phyloP scores from a whole-genome alignment of 805 yeast genomes.

The Nakazawaea sp. region DNA sequence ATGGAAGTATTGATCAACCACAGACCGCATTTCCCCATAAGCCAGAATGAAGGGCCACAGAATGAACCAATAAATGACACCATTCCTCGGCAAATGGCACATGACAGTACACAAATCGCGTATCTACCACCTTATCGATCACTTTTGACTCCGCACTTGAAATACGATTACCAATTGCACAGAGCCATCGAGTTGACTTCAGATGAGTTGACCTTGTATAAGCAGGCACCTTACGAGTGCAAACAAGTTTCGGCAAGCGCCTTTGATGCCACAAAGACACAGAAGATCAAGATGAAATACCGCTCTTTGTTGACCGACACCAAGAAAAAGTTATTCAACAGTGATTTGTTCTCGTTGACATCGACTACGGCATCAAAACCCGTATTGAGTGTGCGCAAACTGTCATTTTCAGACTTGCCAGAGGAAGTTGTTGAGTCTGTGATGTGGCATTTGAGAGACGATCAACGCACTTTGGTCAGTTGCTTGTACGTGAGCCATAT shows the following conservation, averaged over 20 bases:
- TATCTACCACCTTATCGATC: conserved; percentile 46
- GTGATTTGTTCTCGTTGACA: conserved; percentile 34
- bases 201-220: background rate
- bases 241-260: background rate
- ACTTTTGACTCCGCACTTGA: conserved; percentile 38
- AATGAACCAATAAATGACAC: no score
- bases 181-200: conserved; percentile 13
- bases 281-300: conserved; percentile 37
- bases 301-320: conserved; percentile 33
- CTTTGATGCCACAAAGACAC: background rate
- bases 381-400: conserved; percentile 6
- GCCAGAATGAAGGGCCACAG: no score
- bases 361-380: conserved; percentile 11
- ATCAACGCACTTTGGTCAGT: conserved; percentile 32
- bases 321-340: conserved; percentile 24
- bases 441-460: conserved; percentile 25
- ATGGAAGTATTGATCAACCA: no score
- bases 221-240: conserved; percentile 11
- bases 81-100: no score
- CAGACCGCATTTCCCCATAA: no score
- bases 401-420: conserved; percentile 29
- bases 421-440: conserved; percentile 34
- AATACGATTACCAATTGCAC: conserved; percentile 39
- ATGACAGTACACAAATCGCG: no score
- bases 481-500: conserved; percentile 44